A percentile compares a stretch with the other conserved stretches of the same genome.
phyloP scores from a whole-genome alignment of 345 rosid genomes.

The Citrus maxima region DNA sequence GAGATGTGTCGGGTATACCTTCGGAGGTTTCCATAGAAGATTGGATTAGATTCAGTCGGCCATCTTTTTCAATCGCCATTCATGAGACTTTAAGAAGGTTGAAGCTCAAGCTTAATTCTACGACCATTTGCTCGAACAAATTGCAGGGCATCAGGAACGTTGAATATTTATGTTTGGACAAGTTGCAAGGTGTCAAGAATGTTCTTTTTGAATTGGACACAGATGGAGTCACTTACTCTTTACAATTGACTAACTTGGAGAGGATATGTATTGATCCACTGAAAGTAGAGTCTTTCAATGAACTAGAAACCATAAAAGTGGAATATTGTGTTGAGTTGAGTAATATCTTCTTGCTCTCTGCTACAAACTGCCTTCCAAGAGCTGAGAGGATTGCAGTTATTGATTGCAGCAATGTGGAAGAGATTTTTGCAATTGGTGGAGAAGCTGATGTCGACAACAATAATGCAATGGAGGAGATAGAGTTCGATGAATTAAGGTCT shows the following conservation, averaged over 20 bases:
- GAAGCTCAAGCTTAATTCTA: too few species aligned
- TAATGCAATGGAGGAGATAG: background rate
- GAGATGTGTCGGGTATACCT: too few species aligned
- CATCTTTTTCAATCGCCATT: too few species aligned
- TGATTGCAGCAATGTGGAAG: slow-evolving; percentile 9
- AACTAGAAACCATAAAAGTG: slow-evolving; percentile 7
- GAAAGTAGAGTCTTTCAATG: background rate
- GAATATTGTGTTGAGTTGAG: background rate
- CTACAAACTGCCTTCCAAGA: slow-evolving; percentile 3
- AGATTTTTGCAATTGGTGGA: slow-evolving; percentile 11
- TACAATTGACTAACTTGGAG: background rate
- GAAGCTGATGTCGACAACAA: background rate
- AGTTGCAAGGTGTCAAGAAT: too few species aligned
- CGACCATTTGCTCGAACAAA: too few species aligned
- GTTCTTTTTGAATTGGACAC: too few species aligned
- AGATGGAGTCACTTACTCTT: slow-evolving; percentile 11
- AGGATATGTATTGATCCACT: slow-evolving; percentile 7
- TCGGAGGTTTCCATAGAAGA: too few species aligned
- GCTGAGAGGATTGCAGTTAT: slow-evolving; percentile 15
- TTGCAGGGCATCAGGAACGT: background rate
- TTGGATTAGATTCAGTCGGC: too few species aligned
- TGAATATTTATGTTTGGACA: background rate
- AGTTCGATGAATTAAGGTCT: background rate
- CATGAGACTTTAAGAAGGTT: too few species aligned
- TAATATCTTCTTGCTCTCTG: slow-evolving; percentile 12